These are phyloP conservation scores for Aspergillus tamarii DNA, from an alignment of 2,329 filamentous ascomycete species.

Conservation along the genomic window DNA sequence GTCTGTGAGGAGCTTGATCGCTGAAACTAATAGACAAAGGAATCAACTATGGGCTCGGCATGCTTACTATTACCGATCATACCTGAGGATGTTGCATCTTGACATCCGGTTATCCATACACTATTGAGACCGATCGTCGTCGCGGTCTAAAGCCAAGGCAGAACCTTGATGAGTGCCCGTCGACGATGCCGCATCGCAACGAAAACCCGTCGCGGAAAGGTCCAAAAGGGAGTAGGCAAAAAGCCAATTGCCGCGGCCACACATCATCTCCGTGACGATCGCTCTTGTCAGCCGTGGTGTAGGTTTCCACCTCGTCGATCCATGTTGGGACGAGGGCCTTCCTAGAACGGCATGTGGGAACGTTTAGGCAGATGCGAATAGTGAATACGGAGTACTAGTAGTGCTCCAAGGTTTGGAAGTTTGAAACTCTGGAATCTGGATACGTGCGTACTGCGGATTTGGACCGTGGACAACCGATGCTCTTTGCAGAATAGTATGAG, in stretches of 20 bases:
- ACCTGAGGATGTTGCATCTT: not conserved
- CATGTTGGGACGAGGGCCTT: not conserved
- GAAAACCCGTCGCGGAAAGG: not conserved
- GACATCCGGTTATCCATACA: not conserved
- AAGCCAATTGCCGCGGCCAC: not conserved
- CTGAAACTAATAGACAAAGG: not conserved
- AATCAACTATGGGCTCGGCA: not conserved
- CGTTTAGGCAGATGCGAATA: not conserved
- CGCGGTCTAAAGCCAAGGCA: not conserved
- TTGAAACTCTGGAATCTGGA: not conserved
- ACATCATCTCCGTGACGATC: not conserved
- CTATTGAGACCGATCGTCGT: not conserved
- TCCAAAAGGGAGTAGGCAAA: not conserved
- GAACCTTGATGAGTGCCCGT: not conserved
- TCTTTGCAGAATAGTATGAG: not conserved
- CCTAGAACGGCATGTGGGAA: not conserved
- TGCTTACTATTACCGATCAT: not conserved
- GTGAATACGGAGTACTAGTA: not conserved
- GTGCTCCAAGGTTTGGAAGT: not conserved
- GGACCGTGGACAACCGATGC: not conserved
- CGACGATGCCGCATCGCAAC: not conserved
- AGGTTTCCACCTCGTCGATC: not conserved
- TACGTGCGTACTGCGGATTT: not conserved
- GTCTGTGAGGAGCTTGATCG: not conserved
- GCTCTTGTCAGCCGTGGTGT: not conserved